Conservation (phyloP, 805 yeast species). For the Myxozyma melibiosi region DNA sequence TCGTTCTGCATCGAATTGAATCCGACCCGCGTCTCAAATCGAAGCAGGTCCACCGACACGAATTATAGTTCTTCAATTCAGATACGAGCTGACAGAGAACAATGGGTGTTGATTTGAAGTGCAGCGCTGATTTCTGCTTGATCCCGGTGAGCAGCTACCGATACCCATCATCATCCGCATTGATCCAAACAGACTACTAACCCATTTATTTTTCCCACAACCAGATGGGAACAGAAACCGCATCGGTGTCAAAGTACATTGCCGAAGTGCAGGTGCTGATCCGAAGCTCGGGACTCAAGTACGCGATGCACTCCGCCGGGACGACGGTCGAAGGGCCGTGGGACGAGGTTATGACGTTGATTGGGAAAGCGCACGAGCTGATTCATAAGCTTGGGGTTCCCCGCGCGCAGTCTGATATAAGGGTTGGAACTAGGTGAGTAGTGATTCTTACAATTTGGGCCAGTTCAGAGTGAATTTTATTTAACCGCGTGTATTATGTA, state of each 20-base stretch:
- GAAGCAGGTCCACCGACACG: no score
- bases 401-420: constrained; percentile 80
- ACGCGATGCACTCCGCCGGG: constrained; percentile 86
- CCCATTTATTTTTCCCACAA: neutral
- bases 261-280: constrained; percentile 69
- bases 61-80: neutral
- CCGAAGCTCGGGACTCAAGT: constrained; percentile 61
- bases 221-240: constrained; percentile 72
- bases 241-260: constrained; percentile 81
- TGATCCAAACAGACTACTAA: neutral
- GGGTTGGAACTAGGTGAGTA: constrained; percentile 70
- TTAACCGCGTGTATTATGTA: neutral
- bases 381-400: constrained; percentile 73
- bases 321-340: constrained; percentile 92
- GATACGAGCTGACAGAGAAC: neutral
- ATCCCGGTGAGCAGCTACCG: constrained; percentile 60
- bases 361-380: constrained; percentile 74
- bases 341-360: constrained; percentile 78
- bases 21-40: no score
- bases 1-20: no score
- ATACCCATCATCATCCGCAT: neutral
- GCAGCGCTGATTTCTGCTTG: constrained; percentile 84
- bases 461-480: no score
- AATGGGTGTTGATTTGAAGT: constrained; percentile 38
- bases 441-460: neutral